Conservation (phyloP, 2,329 filamentous ascomycete species). For the Metarhizium humberi region DNA sequence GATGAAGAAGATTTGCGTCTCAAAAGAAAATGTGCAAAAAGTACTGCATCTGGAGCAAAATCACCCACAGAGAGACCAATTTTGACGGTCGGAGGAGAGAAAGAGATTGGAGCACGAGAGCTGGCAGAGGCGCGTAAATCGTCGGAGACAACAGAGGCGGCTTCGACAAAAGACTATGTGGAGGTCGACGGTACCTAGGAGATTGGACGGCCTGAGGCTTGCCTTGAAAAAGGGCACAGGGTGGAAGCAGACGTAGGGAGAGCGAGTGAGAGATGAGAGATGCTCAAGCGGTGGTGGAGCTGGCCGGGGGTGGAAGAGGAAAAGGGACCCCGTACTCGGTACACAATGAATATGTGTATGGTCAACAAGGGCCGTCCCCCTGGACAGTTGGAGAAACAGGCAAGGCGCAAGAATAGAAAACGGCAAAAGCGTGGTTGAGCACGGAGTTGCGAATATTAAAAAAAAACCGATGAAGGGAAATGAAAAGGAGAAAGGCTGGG, state of each 20-base stretch:
- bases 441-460: not conserved
- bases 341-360: not conserved
- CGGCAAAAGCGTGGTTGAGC: not conserved
- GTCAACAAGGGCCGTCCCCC: not conserved
- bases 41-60: slow-evolving; percentile 20
- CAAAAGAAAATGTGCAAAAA: slow-evolving; percentile 16
- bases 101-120: slow-evolving; percentile 10
- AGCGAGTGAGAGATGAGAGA: not conserved
- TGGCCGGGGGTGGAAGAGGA: not conserved
- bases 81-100: slow-evolving; percentile 17
- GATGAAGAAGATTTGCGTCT: slow-evolving; percentile 15
- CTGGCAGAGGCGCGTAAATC: slow-evolving; percentile 4
- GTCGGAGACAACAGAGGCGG: slow-evolving; percentile 8
- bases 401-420: not conserved
- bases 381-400: not conserved
- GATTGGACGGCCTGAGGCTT: slow-evolving; percentile 8
- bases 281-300: not conserved
- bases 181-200: slow-evolving; percentile 10
- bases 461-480: not conserved
- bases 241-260: not conserved
- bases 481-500: not conserved
- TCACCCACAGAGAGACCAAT: slow-evolving; percentile 12
- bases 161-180: slow-evolving; percentile 6
- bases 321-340: not conserved
- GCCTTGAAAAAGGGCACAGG: not conserved